Evolutionary conservation across 345 rosid genomes (phyloP).

Genomic region (Arabidopsis arenosa): DNA sequence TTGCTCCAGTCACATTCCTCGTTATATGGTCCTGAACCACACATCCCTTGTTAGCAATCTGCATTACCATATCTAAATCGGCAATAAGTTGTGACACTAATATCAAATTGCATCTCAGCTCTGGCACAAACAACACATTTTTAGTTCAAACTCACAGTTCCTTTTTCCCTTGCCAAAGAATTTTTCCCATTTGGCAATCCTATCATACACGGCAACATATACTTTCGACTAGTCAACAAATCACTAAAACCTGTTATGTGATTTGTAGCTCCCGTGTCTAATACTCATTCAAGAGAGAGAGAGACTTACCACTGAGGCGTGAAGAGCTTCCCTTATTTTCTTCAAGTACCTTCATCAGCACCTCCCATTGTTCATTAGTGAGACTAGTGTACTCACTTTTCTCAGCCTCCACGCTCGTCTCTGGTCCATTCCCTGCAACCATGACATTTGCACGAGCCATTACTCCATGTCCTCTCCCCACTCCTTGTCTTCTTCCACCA

Average conservation of each 20-base stretch:
- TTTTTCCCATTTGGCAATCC: neutral
- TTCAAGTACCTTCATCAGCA: no score
- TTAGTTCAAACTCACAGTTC: neutral
- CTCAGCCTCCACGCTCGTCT: no score
- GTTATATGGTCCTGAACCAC: slow-evolving; percentile 36
- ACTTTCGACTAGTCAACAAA: neutral
- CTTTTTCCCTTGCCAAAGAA: neutral
- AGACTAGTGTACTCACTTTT: no score
- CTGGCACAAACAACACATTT: slow-evolving; percentile 10
- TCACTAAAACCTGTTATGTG: neutral
- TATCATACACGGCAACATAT: rapidly evolving
- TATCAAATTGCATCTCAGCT: neutral
- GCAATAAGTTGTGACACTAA: neutral
- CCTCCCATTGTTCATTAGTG: neutral
- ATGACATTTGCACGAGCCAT: no score
- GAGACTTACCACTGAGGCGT: neutral
- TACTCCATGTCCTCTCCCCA: no score
- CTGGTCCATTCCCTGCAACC: no score
- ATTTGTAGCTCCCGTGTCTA: neutral
- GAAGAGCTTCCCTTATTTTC: neutral
- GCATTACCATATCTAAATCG: neutral
- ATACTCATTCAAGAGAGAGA: neutral
- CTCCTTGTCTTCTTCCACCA: no score
- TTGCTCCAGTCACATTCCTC: slow-evolving; percentile 37
- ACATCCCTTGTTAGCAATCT: slow-evolving; percentile 10